A percentile compares a stretch with the other conserved stretches of the same genome.
Evolutionary conservation across 371 early-diverging fungal genomes (phyloP).

Genomic region (Mucor indicus): DNA sequence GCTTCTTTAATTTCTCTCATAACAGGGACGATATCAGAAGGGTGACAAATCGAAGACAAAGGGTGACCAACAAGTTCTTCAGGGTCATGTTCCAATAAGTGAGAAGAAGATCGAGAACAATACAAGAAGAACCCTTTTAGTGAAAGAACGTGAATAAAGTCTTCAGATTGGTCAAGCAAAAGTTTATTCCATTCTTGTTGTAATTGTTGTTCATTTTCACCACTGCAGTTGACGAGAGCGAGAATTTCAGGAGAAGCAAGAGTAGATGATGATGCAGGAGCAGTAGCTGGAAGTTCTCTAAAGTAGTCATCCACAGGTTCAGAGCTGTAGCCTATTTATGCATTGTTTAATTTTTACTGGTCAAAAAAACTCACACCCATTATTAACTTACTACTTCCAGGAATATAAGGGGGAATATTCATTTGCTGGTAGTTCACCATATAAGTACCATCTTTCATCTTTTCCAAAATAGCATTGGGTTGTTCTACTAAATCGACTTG

Average conservation of each 20-base stretch:
- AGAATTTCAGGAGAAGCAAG: constrained; percentile 18
- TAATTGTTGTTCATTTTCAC: constrained; percentile 26
- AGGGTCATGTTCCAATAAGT: constrained; percentile 50
- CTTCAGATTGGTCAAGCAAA: constrained; percentile 42
- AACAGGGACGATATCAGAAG: constrained; percentile 59
- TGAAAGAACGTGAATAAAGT: constrained; percentile 62
- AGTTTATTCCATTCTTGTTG: constrained; percentile 41
- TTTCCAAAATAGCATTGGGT: constrained; percentile 63
- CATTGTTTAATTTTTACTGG: no score
- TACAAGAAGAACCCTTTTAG: constrained; percentile 65
- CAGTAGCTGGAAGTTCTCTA: constrained; percentile 24
- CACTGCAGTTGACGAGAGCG: constrained; percentile 24
- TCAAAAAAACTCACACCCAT: no score
- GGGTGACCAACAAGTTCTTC: constrained; percentile 57
- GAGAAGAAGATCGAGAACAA: constrained; percentile 42
- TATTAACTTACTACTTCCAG: constrained; percentile 19
- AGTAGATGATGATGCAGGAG: constrained; percentile 8
- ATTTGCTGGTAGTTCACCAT: constrained; percentile 54
- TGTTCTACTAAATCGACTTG: constrained; percentile 72
- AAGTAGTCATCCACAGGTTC: constrained; percentile 38
- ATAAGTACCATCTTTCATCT: constrained; percentile 57
- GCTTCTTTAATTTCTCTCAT: constrained; percentile 63
- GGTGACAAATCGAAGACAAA: constrained; percentile 59
- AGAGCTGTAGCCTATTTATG: constrained; percentile 11
- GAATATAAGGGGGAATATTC: constrained; percentile 37